Percentiles rank a stretch among this genome's conserved stretches.
These are phyloP conservation scores for Pichia cabralensis DNA, from an alignment of 805 yeast genomes.

Conservation along the genomic window DNA sequence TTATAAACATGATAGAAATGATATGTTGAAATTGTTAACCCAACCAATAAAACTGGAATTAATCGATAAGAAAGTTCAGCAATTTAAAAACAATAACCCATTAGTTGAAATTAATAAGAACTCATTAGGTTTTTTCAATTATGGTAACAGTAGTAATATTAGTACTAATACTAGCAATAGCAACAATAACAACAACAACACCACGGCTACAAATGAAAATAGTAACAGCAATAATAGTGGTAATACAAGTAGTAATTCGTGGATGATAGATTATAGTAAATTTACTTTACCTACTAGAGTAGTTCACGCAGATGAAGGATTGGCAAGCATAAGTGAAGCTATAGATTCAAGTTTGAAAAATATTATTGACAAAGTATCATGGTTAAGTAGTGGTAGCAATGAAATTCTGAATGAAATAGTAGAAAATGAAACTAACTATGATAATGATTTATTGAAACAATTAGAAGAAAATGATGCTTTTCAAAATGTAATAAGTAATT, in stretches of 20 bases:
- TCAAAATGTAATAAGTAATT: too few species aligned
- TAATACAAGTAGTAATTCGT: background rate
- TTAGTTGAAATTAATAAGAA: background rate
- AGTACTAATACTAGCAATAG: constrained; percentile 7
- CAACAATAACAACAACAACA: too few species aligned
- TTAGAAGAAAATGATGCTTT: constrained; percentile 23
- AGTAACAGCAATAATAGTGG: too few species aligned
- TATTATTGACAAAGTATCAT: constrained; percentile 26
- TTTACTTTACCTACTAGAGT: constrained; percentile 12
- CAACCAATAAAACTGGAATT: constrained; percentile 19
- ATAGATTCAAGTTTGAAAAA: constrained; percentile 26
- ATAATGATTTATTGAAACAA: constrained; percentile 18
- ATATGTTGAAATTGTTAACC: constrained; percentile 9
- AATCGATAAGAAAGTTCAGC: constrained; percentile 18
- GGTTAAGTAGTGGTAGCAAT: constrained; percentile 8
- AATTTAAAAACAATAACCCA: constrained; percentile 11
- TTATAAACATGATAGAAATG: background rate
- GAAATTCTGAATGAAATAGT: background rate
- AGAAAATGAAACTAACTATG: background rate
- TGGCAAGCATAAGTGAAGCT: constrained; percentile 25
- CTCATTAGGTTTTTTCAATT: background rate
- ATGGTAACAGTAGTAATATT: constrained; percentile 1
- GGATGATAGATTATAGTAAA: constrained; percentile 10
- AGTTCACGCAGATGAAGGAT: constrained; percentile 28
- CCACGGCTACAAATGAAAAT: too few species aligned